Evolutionary conservation across 176 grass and related monocot species (phyloP).

Genomic region (Pharus latifolius): DNA sequence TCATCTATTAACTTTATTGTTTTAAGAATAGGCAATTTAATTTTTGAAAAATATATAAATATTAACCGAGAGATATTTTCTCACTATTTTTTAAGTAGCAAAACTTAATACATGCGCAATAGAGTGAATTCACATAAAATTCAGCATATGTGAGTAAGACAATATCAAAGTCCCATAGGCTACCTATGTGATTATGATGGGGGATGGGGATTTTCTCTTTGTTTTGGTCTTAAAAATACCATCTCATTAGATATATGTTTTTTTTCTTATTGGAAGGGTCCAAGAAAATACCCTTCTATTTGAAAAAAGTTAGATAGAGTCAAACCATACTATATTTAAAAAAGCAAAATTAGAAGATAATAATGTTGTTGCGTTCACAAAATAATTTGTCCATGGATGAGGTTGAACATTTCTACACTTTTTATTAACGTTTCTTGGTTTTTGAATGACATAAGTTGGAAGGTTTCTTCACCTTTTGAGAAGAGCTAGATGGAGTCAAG

Average conservation of each 20-base stretch:
- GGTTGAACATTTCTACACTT: slow-evolving; percentile 12
- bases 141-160: too few species aligned
- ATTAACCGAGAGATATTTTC: too few species aligned
- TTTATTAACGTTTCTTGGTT: not conserved
- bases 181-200: not conserved
- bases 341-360: not conserved
- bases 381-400: not conserved
- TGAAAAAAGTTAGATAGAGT: not conserved
- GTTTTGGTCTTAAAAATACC: not conserved
- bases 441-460: not conserved
- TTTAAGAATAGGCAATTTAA: too few species aligned
- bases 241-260: too few species aligned
- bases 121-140: too few species aligned
- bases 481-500: not conserved
- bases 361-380: not conserved
- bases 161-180: not conserved
- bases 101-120: too few species aligned
- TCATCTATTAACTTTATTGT: too few species aligned
- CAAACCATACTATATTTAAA: too few species aligned
- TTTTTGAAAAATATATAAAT: too few species aligned
- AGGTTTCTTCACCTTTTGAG: slow-evolving; percentile 16
- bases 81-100: too few species aligned
- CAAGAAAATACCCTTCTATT: not conserved
- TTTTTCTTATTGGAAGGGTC: not conserved
- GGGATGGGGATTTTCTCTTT: too few species aligned